Evolutionary conservation across 2,329 filamentous ascomycete species (phyloP), one percentile per base, ranked within the genome.

Genomic region (Ambrosiella beaveri): DNA sequence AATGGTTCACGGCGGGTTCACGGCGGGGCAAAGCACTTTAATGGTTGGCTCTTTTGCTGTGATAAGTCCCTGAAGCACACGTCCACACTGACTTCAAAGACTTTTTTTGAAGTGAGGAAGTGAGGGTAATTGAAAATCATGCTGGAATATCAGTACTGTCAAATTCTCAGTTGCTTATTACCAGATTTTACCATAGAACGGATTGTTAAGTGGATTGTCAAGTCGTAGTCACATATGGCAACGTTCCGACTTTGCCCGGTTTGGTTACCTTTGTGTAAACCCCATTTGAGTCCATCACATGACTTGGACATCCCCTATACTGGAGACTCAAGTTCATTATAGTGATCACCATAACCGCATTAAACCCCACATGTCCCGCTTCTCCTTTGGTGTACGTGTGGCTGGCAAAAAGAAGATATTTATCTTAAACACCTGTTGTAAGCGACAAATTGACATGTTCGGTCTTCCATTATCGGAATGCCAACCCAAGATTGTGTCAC

Each of bases 1-100:
- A 12, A 7, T 3, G n/a, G 44, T 15, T 7, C n/a, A 50, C 12
- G 27, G 7, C 41, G 36, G 53, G 45, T 40, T 58, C 45, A 56
- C 52, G 36, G 58, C 54, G 54, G 58, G 58, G 58, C 54, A 59
- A 56, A 56, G 45, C 41, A 54, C 27, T 59, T 59, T 56, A 59
- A 38, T 59, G 57, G 38, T 44, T 52, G 3, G 36, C 51, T 49
- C 27, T 27, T 57, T 56, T 57, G 8, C 58, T 47, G 54, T 45
- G 47, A 53, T 56, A 38, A 27, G 45, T 47, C 54, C 47, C 54
- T 52, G 54, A 50, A 52, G 49, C 37, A 35, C 17, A 44, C 38
- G 15, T 13, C 19, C 8, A 12, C 36, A 39, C 13, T 54, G 19
- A 19, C 3, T 11, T 7, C 39, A 15, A 7, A 17, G 6, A n/a